Conservation (phyloP, 2,329 filamentous ascomycete genomes). For the Pyrenophora seminiperda region DNA sequence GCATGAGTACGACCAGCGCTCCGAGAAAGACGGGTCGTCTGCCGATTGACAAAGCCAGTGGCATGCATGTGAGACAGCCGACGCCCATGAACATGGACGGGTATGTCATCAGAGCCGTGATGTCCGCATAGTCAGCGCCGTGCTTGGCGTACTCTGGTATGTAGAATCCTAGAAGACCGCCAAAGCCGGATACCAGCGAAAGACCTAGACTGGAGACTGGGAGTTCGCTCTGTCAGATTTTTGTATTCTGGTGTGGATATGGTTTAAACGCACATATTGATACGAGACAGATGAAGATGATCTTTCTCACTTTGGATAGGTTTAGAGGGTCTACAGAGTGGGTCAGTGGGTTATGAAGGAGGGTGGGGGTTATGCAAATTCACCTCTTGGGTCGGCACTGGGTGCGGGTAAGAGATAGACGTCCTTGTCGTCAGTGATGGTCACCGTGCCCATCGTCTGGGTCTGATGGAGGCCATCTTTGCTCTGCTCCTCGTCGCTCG, state of each 20-base stretch:
- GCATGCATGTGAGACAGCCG: slow-evolving; percentile 27
- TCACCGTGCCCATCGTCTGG: slow-evolving; percentile 38
- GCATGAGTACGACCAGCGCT: slow-evolving; percentile 21
- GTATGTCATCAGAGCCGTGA: slow-evolving; percentile 42
- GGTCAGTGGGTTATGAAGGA: background rate
- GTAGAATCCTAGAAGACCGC: slow-evolving; percentile 51
- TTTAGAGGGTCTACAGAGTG: slow-evolving; percentile 39
- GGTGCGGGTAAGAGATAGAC: slow-evolving; percentile 35
- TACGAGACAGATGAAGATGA: slow-evolving; percentile 33
- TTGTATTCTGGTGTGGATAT: too few species aligned
- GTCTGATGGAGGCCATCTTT: slow-evolving; percentile 9
- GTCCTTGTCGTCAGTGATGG: slow-evolving; percentile 33
- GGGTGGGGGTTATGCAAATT: background rate
- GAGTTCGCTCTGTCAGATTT: too few species aligned
- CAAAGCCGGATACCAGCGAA: slow-evolving; percentile 50
- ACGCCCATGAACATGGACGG: slow-evolving; percentile 36
- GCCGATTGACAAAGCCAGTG: slow-evolving; percentile 28
- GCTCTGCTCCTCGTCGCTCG: slow-evolving; percentile 12
- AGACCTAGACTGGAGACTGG: slow-evolving; percentile 50
- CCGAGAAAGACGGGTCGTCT: slow-evolving; percentile 27
- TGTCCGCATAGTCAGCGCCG: slow-evolving; percentile 49
- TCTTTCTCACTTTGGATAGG: slow-evolving; percentile 35
- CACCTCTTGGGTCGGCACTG: slow-evolving; percentile 38
- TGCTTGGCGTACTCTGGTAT: slow-evolving; percentile 47
- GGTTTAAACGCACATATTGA: slow-evolving; percentile 33